Percentiles rank a stretch among this genome's conserved stretches.
phyloP scores from a whole-genome alignment of 2,329 filamentous ascomycete genomes.

The Hypoxylon sp. region DNA sequence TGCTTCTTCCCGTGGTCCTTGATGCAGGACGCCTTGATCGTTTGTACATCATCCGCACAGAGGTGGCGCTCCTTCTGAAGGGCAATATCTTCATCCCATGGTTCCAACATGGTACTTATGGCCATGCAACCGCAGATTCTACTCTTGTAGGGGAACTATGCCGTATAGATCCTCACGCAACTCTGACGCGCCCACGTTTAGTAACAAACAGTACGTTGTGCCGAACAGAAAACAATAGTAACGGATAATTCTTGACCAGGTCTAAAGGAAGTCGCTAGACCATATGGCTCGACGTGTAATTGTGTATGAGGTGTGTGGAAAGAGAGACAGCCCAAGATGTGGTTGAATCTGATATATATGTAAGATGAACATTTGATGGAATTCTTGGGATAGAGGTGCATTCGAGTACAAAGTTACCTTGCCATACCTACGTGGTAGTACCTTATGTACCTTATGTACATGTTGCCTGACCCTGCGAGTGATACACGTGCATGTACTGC shows the following conservation, averaged over 20 bases:
- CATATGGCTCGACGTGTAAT: neutral
- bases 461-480: constrained; percentile 3
- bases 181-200: neutral
- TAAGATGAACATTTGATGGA: neutral
- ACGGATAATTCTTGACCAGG: neutral
- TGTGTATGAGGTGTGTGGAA: neutral
- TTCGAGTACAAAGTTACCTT: neutral
- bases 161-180: neutral
- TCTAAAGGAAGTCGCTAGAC: neutral
- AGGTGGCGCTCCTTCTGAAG: constrained; percentile 51
- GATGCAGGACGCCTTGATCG: constrained; percentile 59
- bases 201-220: neutral
- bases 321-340: neutral
- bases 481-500: no score
- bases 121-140: neutral
- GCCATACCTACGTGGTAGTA: no score
- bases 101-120: constrained; percentile 51
- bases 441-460: neutral
- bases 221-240: no score
- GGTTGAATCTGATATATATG: neutral
- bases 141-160: neutral
- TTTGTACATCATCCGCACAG: constrained; percentile 59
- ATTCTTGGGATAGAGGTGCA: neutral
- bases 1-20: constrained; percentile 59
- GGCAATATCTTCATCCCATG: constrained; percentile 52